These are phyloP conservation scores for Chaetoceros muelleri DNA, from an alignment of 108 stramenopile species.

Conservation along the genomic window DNA sequence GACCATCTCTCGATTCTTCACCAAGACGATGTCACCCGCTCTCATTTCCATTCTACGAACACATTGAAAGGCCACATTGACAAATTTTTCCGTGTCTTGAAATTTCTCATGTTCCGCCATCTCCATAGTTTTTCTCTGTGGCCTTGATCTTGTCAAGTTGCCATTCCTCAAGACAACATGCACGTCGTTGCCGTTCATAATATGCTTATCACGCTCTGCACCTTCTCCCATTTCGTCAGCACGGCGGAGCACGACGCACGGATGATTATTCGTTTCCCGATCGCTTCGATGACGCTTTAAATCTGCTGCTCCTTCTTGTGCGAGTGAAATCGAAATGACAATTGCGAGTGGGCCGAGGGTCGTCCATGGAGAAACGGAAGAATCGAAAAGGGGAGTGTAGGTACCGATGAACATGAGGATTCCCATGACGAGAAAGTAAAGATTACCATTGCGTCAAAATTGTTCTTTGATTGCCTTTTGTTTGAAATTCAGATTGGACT, in stretches of 20 bases:
- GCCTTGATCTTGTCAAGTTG: conserved; percentile 15
- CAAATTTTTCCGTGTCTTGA: background rate
- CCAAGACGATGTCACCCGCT: conserved; percentile 84
- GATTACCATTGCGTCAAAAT: conserved; percentile 85
- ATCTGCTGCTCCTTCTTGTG: conserved; percentile 90
- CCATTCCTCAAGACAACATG: conserved; percentile 18
- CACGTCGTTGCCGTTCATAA: conserved; percentile 4
- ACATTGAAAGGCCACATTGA: conserved; percentile 51
- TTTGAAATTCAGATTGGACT: background rate
- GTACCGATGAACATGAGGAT: conserved; percentile 87
- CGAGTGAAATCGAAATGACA: conserved; percentile 78
- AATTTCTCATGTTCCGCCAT: background rate
- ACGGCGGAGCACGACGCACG: conserved; percentile 45
- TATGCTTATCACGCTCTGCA: conserved; percentile 18
- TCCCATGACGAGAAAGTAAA: conserved; percentile 93
- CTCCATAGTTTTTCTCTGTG: conserved; percentile 1
- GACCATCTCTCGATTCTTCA: conserved; percentile 85
- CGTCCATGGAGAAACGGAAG: conserved; percentile 88
- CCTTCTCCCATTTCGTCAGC: conserved; percentile 34
- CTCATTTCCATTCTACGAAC: conserved; percentile 66
- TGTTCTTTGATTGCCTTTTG: conserved; percentile 61
- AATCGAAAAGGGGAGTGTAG: conserved; percentile 71
- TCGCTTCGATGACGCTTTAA: conserved; percentile 78
- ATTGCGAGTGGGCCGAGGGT: conserved; percentile 85
- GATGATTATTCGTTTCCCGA: conserved; percentile 61